Evolutionary conservation across 805 yeast species (phyloP).

Genomic region (Starmerella potacharoeniae): DNA sequence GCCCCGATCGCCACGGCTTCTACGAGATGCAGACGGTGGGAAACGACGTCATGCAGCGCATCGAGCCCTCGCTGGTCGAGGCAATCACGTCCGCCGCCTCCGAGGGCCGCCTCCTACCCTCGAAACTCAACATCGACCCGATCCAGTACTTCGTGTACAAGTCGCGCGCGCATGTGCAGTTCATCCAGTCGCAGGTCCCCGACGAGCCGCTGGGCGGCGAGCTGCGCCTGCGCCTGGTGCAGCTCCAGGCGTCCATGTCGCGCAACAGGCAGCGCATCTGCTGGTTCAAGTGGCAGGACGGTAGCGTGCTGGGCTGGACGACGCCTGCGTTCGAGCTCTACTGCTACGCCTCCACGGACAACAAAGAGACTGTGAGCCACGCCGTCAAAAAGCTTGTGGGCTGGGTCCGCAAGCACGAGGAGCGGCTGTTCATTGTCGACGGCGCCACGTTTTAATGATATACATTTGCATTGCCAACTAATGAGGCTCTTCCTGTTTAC

Average conservation of each 20-base stretch:
- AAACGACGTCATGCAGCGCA: slow-evolving; percentile 34
- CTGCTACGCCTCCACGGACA: slow-evolving; percentile 46
- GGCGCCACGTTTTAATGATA: slow-evolving; percentile 44
- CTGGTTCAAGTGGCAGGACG: slow-evolving; percentile 22
- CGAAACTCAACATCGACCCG: slow-evolving; percentile 39
- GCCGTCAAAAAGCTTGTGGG: slow-evolving; percentile 54
- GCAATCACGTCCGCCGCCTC: slow-evolving; percentile 24
- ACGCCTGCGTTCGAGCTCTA: slow-evolving; percentile 54
- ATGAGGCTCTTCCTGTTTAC: no score
- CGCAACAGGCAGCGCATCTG: slow-evolving; percentile 23
- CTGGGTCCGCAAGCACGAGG: slow-evolving; percentile 68
- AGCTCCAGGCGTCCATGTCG: slow-evolving; percentile 31
- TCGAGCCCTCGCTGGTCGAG: slow-evolving; percentile 33
- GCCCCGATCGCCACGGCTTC: slow-evolving; percentile 69
- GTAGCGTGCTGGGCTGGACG: slow-evolving; percentile 37
- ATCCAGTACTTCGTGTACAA: slow-evolving; percentile 76
- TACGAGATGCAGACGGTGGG: slow-evolving; percentile 59
- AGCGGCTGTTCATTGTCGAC: slow-evolving; percentile 58
- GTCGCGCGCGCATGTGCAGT: slow-evolving; percentile 57
- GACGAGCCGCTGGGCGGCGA: not conserved
- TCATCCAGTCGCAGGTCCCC: slow-evolving; percentile 31
- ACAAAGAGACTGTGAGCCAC: slow-evolving; percentile 45
- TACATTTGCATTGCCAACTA: no score
- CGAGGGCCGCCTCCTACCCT: slow-evolving; percentile 8
- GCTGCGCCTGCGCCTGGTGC: slow-evolving; percentile 20